These are phyloP conservation scores for Ganoderma resinaceum DNA, from an alignment of 1,284 basidiomycete genomes.

Conservation along the genomic window DNA sequence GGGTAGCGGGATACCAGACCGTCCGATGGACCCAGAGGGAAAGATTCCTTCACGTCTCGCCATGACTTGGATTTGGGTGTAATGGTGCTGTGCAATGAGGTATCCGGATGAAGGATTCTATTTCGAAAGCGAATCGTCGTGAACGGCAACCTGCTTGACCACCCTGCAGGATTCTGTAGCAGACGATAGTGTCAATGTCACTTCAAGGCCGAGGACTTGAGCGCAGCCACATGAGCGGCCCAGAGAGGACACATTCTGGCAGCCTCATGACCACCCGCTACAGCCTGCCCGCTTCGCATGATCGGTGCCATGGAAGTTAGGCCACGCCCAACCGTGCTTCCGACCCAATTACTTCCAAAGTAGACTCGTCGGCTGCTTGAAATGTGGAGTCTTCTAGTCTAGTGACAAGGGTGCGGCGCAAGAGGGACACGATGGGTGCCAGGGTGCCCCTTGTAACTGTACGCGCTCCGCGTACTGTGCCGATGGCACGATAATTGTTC, in stretches of 20 bases:
- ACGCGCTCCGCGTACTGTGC: neutral
- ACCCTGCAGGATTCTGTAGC: neutral
- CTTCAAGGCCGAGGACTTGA: neutral
- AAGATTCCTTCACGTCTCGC: constrained; percentile 48
- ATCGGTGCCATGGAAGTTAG: neutral
- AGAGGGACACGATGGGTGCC: neutral
- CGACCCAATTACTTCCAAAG: neutral
- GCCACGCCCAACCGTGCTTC: neutral
- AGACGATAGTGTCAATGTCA: neutral
- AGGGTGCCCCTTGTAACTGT: neutral
- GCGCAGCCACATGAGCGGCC: neutral
- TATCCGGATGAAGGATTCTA: neutral
- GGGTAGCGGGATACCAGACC: constrained; percentile 51
- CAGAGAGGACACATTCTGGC: neutral
- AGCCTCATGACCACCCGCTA: neutral
- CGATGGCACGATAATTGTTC: constrained; percentile 1
- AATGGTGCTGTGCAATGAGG: neutral
- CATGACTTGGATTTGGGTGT: constrained; percentile 14
- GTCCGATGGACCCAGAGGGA: constrained; percentile 61
- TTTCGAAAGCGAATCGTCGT: neutral
- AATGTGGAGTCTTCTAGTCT: neutral
- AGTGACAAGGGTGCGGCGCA: neutral
- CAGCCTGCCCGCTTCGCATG: neutral
- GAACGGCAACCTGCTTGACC: neutral
- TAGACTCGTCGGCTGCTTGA: neutral